Percentiles rank a stretch among this genome's conserved stretches.
These are phyloP conservation scores for Trichoderma koningii DNA, from an alignment of 2,329 filamentous ascomycete genomes.

Conservation along the genomic window DNA sequence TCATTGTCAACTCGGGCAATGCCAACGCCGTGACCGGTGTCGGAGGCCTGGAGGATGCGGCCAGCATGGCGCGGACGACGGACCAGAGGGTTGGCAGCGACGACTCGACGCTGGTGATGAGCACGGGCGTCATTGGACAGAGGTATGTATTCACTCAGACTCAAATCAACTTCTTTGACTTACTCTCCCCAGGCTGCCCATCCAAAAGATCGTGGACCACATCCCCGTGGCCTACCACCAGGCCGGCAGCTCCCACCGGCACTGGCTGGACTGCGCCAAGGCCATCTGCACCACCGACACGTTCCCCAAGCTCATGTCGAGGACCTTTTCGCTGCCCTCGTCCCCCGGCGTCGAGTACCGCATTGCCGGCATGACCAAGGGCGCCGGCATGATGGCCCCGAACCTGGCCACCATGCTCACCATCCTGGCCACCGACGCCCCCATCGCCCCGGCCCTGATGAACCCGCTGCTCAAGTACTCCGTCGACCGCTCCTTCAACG, in stretches of 20 bases:
- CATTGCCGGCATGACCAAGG: constrained; percentile 95
- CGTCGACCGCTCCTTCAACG: constrained; percentile 87
- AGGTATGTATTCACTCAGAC: constrained; percentile 46
- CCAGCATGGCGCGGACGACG: constrained; percentile 76
- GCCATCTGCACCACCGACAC: constrained; percentile 99
- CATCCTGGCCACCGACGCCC: constrained; percentile 88
- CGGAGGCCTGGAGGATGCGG: constrained; percentile 85
- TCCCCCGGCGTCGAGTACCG: constrained; percentile 74
- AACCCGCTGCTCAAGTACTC: constrained; percentile 70
- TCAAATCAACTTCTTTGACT: background rate
- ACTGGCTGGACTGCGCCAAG: constrained; percentile 83
- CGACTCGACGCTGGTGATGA: constrained; percentile 86
- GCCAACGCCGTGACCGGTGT: constrained; percentile 96
- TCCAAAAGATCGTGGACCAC: constrained; percentile 81
- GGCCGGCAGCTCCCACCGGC: constrained; percentile 73
- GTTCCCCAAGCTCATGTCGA: constrained; percentile 92
- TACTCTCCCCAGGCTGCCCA: constrained; percentile 65
- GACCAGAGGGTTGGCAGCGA: constrained; percentile 61
- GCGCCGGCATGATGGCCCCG: constrained; percentile 97
- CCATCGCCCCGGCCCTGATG: constrained; percentile 69
- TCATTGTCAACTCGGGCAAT: constrained; percentile 93
- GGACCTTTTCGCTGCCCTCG: constrained; percentile 80
- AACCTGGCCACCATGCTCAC: constrained; percentile 97
- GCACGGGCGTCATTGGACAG: constrained; percentile 96
- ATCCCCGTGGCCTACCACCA: constrained; percentile 75